Evolutionary conservation across 2,329 filamentous ascomycete genomes (phyloP).

Genomic region (Fusarium palustre): DNA sequence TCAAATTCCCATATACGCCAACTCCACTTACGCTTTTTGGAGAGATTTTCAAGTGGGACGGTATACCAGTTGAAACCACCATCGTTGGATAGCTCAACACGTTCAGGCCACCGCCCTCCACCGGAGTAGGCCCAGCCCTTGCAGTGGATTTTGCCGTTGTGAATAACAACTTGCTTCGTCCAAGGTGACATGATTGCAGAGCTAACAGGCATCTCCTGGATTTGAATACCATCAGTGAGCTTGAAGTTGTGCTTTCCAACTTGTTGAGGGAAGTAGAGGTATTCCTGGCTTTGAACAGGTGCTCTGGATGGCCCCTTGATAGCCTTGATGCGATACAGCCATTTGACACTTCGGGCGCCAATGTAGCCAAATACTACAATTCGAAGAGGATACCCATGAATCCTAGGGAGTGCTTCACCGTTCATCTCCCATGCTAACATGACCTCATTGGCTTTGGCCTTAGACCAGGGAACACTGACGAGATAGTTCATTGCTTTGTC

Average conservation of each 20-base stretch:
- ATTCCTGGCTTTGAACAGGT: slow-evolving; percentile 69
- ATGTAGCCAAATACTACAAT: slow-evolving; percentile 71
- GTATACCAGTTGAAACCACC: slow-evolving; percentile 74
- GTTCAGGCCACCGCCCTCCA: slow-evolving; percentile 69
- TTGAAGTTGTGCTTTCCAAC: slow-evolving; percentile 74
- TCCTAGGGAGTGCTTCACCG: slow-evolving; percentile 69
- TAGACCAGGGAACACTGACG: slow-evolving; percentile 72
- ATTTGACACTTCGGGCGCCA: slow-evolving; percentile 68
- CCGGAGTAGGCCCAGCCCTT: slow-evolving; percentile 70
- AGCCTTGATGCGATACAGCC: slow-evolving; percentile 72
- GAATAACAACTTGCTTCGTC: slow-evolving; percentile 70
- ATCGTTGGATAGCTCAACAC: slow-evolving; percentile 72
- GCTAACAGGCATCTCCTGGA: slow-evolving; percentile 78
- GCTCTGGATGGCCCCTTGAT: too few species aligned
- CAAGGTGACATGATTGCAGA: slow-evolving; percentile 74
- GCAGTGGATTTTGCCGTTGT: slow-evolving; percentile 68
- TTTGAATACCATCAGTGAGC: slow-evolving; percentile 71
- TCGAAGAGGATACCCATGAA: slow-evolving; percentile 74
- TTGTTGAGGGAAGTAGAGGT: slow-evolving; percentile 76
- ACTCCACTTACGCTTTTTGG: slow-evolving; percentile 70
- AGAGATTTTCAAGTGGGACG: slow-evolving; percentile 67
- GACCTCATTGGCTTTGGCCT: slow-evolving; percentile 75
- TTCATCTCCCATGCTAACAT: slow-evolving; percentile 80
- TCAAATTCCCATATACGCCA: slow-evolving; percentile 75
- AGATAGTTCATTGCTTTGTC: slow-evolving; percentile 73